phyloP scores from a whole-genome alignment of 345 rosid species.

The Acer yangbiense region DNA sequence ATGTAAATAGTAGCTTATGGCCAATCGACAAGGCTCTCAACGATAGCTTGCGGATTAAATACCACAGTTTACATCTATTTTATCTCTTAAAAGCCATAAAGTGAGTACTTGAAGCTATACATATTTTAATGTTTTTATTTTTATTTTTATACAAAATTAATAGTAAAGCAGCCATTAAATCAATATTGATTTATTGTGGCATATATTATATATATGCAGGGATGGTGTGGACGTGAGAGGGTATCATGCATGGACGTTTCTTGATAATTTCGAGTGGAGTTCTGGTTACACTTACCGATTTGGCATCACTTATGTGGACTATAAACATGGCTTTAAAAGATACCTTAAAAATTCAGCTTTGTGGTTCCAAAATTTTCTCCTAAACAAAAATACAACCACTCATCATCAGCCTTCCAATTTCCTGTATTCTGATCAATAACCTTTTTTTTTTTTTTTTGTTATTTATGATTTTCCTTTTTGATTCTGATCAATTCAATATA shows the following conservation, averaged over 20 bases:
- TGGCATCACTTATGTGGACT: slow-evolving; percentile 59
- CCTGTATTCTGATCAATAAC: too few species aligned
- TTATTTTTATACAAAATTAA: too few species aligned
- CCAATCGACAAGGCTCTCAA: slow-evolving; percentile 34
- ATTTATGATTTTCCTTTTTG: too few species aligned
- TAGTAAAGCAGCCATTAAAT: too few species aligned
- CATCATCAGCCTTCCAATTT: not conserved
- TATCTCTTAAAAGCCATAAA: slow-evolving; percentile 36
- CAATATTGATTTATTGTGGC: too few species aligned
- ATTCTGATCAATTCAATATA: too few species aligned
- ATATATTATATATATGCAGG: too few species aligned
- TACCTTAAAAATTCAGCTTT: slow-evolving; percentile 56
- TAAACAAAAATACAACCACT: not conserved
- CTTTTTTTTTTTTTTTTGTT: too few species aligned
- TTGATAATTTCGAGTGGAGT: slow-evolving; percentile 66
- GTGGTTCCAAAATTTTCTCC: slow-evolving; percentile 59
- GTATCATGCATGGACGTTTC: slow-evolving; percentile 59
- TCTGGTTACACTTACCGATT: slow-evolving; percentile 54
- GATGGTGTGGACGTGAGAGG: slow-evolving; percentile 49
- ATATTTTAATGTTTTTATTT: too few species aligned
- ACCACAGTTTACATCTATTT: slow-evolving; percentile 33
- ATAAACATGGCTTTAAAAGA: slow-evolving; percentile 38
- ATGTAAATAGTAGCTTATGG: slow-evolving; percentile 34
- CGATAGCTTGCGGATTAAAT: slow-evolving; percentile 43
- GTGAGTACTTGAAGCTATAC: slow-evolving; percentile 28